Evolutionary conservation across 1,284 basidiomycete species (phyloP).

Genomic region (Stygiomarasmius scandens): DNA sequence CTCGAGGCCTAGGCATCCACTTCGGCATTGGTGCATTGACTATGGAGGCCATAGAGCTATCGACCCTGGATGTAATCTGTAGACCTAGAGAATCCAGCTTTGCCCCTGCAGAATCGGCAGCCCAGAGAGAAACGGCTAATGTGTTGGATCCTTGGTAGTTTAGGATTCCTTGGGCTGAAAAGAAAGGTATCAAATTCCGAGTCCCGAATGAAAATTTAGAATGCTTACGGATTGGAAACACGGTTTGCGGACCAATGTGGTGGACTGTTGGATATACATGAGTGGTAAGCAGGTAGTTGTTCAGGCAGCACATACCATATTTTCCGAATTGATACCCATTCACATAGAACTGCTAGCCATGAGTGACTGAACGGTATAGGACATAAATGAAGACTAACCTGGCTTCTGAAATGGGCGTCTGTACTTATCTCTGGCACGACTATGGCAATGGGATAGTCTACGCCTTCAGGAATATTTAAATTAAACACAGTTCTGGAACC

Average conservation of each 20-base stretch:
- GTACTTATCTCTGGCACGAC: constrained; percentile 40
- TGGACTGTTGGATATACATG: constrained; percentile 31
- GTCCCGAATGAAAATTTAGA: not conserved
- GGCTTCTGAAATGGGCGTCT: constrained; percentile 42
- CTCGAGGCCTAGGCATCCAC: constrained; percentile 38
- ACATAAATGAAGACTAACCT: constrained; percentile 23
- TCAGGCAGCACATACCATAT: constrained; percentile 33
- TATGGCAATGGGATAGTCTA: constrained; percentile 53
- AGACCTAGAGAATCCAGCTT: constrained; percentile 42
- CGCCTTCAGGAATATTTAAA: constrained; percentile 42
- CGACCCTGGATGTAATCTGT: constrained; percentile 38
- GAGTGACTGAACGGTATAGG: not conserved
- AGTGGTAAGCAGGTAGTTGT: not conserved
- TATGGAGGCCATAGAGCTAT: constrained; percentile 41
- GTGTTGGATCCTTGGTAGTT: constrained; percentile 52
- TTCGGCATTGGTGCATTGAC: constrained; percentile 40
- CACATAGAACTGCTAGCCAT: constrained; percentile 37
- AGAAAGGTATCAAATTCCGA: not conserved
- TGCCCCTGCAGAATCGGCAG: constrained; percentile 38
- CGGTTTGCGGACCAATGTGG: constrained; percentile 42
- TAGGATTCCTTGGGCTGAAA: constrained; percentile 51
- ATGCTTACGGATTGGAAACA: constrained; percentile 43
- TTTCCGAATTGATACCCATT: constrained; percentile 49
- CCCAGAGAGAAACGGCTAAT: constrained; percentile 51
- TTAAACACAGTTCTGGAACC: constrained; percentile 43